Conservation (phyloP, 495 filamentous ascomycete species). For the Aspergillus diversus region DNA sequence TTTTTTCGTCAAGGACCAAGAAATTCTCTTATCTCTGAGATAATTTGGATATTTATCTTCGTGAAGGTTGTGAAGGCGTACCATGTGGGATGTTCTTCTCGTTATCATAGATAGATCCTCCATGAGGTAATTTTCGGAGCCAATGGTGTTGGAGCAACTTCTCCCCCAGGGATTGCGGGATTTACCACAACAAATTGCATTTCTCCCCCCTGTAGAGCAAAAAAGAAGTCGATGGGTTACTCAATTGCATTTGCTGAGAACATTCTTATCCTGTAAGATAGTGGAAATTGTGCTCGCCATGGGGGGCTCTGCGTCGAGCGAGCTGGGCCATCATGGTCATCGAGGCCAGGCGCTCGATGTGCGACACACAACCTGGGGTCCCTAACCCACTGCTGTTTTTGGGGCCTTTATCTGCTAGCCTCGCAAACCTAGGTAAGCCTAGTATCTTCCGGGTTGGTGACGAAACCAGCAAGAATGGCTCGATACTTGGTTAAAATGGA, state of each 20-base stretch:
- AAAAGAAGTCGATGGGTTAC: constrained; percentile 4
- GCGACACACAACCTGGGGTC: no score
- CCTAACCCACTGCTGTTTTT: no score
- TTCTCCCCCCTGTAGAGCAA: background rate
- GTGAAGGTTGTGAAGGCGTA: background rate
- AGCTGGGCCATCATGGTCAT: background rate
- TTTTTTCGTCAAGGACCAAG: background rate
- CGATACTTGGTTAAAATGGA: no score
- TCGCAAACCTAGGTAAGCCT: no score
- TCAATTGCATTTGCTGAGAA: constrained; percentile 13
- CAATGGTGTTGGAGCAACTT: background rate
- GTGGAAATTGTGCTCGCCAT: background rate
- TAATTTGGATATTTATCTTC: background rate
- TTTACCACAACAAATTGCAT: constrained; percentile 9
- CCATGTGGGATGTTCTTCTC: background rate
- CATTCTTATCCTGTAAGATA: constrained; percentile 11
- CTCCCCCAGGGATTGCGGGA: constrained; percentile 2
- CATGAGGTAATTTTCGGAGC: constrained; percentile 14
- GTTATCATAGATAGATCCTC: no score
- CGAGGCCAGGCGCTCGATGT: no score
- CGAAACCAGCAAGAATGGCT: no score
- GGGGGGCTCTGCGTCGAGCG: background rate
- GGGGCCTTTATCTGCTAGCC: no score
- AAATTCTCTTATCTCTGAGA: background rate
- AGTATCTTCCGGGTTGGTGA: no score